Conservation (phyloP, 495 filamentous ascomycete species). For the Hypoxylon lenormandii region DNA sequence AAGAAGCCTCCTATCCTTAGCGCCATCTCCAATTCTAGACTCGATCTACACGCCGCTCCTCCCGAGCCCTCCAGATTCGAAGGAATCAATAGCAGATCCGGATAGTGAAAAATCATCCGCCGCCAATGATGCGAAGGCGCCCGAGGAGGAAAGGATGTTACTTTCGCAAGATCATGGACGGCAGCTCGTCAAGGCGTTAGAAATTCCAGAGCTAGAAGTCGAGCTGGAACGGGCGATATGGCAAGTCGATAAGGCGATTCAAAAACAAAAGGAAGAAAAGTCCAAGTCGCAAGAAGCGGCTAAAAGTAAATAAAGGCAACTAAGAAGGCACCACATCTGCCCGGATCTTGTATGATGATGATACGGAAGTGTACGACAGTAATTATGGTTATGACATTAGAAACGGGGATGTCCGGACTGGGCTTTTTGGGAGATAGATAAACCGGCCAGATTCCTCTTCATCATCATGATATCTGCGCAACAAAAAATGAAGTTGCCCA, state of each 20-base stretch:
- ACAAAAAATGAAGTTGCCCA: conserved; percentile 8
- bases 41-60: conserved; percentile 70
- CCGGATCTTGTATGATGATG: conserved; percentile 1
- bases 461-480: conserved; percentile 20
- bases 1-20: conserved; percentile 72
- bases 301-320: conserved; percentile 16
- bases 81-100: conserved; percentile 38
- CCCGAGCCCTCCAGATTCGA: not conserved
- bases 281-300: conserved; percentile 27
- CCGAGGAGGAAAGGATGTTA: conserved; percentile 66
- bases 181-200: conserved; percentile 75
- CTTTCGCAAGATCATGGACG: conserved; percentile 70
- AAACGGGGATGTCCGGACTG: conserved; percentile 10
- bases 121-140: conserved; percentile 2
- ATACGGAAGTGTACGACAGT: conserved; percentile 21
- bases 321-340: not conserved
- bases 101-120: conserved; percentile 31
- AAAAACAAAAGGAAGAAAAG: conserved; percentile 61
- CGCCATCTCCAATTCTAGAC: conserved; percentile 75
- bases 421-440: conserved; percentile 19
- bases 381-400: conserved; percentile 20
- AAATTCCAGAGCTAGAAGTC: conserved; percentile 83
- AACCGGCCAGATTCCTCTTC: conserved; percentile 14
- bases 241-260: conserved; percentile 80
- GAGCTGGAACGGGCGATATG: conserved; percentile 90